Evolutionary conservation across 164 flowering plant genomes (phyloP).

Genomic region (Saururus chinensis): DNA sequence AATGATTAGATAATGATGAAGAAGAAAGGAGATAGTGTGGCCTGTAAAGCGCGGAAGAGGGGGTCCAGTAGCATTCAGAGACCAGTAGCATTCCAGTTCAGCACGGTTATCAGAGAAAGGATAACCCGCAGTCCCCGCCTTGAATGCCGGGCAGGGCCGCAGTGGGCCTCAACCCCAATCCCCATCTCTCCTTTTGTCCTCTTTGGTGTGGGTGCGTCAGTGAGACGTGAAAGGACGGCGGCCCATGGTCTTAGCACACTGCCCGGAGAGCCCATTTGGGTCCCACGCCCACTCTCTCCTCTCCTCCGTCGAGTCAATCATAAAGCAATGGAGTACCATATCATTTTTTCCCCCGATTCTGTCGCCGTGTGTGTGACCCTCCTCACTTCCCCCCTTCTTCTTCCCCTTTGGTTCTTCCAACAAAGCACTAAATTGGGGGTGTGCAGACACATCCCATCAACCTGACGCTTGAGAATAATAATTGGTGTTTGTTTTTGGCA

Average conservation of each 20-base stretch:
- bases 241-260: not conserved
- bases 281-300: too few relatives aligned
- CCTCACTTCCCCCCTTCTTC: not conserved
- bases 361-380: not conserved
- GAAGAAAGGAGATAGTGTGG: too few relatives aligned
- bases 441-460: not conserved
- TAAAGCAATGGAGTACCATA: slow-evolving; percentile 4
- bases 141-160: not conserved
- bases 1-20: too few relatives aligned
- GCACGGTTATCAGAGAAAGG: not conserved
- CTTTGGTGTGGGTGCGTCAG: not conserved
- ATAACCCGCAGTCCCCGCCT: slow-evolving; percentile 1
- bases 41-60: too few relatives aligned
- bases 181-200: not conserved
- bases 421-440: too few relatives aligned
- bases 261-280: not conserved
- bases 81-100: too few relatives aligned
- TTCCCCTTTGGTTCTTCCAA: too few relatives aligned
- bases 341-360: slow-evolving; percentile 1
- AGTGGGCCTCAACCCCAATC: not conserved
- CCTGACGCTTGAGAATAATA: not conserved
- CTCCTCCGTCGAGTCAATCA: slow-evolving; percentile 2
- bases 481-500: too few relatives aligned
- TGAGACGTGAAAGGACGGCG: slow-evolving; percentile 2
- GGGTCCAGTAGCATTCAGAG: too few relatives aligned